Evolutionary conservation across 2,329 filamentous ascomycete species (phyloP).

Genomic region (Penicillium sp.): DNA sequence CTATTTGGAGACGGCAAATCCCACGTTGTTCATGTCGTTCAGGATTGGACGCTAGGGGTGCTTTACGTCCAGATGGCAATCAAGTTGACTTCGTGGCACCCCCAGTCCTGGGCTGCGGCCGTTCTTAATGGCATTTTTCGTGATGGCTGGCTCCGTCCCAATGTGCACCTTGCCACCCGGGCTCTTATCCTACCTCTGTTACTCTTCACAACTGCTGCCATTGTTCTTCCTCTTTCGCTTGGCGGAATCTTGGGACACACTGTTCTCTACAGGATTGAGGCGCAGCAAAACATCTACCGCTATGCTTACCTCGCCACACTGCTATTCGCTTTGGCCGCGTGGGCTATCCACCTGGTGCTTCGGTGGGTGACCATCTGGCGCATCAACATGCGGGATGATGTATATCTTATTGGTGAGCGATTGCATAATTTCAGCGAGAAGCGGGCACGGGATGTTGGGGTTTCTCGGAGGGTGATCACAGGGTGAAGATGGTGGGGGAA

Average conservation of each 20-base stretch:
- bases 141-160: constrained; percentile 75
- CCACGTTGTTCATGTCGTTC: constrained; percentile 72
- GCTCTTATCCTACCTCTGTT: constrained; percentile 79
- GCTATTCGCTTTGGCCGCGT: constrained; percentile 53
- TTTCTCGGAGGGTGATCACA: constrained; percentile 39
- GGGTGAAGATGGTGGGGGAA: background rate
- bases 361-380: constrained; percentile 73
- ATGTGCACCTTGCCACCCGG: constrained; percentile 75
- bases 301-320: constrained; percentile 72
- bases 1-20: constrained; percentile 54
- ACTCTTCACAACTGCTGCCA: constrained; percentile 60
- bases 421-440: constrained; percentile 87
- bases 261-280: constrained; percentile 32
- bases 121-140: constrained; percentile 73
- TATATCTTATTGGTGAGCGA: constrained; percentile 91
- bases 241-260: constrained; percentile 54
- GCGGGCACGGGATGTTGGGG: constrained; percentile 39
- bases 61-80: constrained; percentile 81
- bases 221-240: constrained; percentile 64
- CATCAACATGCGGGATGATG: constrained; percentile 82
- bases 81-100: constrained; percentile 67
- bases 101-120: constrained; percentile 68
- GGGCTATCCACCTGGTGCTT: constrained; percentile 38
- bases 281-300: constrained; percentile 54
- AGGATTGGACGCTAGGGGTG: constrained; percentile 91